Base-by-base conservation (phyloP, 2,329 filamentous ascomycete genomes). In the Aspergillus versicolor region DNA sequence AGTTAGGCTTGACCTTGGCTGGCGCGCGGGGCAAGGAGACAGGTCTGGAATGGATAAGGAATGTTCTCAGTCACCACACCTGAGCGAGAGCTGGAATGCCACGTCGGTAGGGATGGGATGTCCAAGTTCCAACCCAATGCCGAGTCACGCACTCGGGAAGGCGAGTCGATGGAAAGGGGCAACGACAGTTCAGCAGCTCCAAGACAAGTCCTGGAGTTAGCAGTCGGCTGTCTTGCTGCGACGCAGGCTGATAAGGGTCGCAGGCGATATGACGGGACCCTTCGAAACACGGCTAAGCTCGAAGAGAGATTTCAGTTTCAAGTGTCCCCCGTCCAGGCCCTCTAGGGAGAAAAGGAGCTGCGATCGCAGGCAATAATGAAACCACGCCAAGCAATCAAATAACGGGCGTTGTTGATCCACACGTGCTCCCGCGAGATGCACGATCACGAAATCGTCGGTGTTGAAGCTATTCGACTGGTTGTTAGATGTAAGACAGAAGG, bases 11-110 rank as follows among this genome's bases (percentile, higher is more conserved):
- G 41, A 52, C 54, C 50, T 52, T 62, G 57, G 63, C 59, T 61
- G 58, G 60, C 32, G 38, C 42, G 54, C 37, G 43, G 56, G 53
- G 60, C 54, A 57, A 59, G 58, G 56, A 60, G 61, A 61, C 55
- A 50, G 41, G 58, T 30, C 52, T 57, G 59, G 61, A 65, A 67
- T 65, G 62, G 56, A 43, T 48, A 44, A 60, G 54, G 60, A 52
- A 62, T 64, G 57, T 56, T 41, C 50, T 53, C 53, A 56, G 46
- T 63, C 58, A 53, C 56, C 60, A 59, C 58, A 62, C 62, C 60
- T 65, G 62, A 61, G 56, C 62, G 52, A 63, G 57, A 58, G 56
- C 62, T 65, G 60, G 59, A 71, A 69, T 71, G 69, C 67, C 70
- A 70, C 67, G 67, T 70, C 65, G 61, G 64, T 65, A 48, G 52